These are phyloP conservation scores for Colletotrichum sp. DNA, from an alignment of 2,329 filamentous ascomycete species.

Conservation along the genomic window DNA sequence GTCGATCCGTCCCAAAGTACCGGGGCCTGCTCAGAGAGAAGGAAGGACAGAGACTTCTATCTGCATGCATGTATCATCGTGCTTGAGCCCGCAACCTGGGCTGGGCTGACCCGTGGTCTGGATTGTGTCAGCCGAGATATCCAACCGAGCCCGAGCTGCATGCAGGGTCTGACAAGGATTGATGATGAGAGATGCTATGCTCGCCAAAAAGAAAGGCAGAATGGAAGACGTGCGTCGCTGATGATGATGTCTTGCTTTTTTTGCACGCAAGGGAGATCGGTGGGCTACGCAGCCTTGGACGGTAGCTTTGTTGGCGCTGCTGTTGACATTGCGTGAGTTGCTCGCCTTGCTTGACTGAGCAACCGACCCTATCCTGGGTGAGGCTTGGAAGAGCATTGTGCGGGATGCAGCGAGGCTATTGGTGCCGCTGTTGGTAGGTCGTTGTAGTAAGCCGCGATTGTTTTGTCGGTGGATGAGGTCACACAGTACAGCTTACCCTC, in stretches of 20 bases:
- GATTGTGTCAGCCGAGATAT: not conserved
- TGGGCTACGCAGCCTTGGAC: not conserved
- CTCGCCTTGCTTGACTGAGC: not conserved
- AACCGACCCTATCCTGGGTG: too few species aligned
- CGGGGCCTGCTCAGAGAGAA: not conserved
- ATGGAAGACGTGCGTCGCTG: not conserved
- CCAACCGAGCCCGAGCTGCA: constrained; percentile 2
- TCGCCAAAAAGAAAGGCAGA: not conserved
- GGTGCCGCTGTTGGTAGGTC: not conserved
- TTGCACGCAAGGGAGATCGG: not conserved
- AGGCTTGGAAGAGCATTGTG: fast-evolving
- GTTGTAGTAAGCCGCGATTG: not conserved
- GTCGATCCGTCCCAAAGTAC: not conserved
- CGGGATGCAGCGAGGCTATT: not conserved
- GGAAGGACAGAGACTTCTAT: not conserved
- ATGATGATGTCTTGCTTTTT: not conserved
- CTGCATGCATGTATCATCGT: not conserved
- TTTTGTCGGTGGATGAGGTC: constrained; percentile 2
- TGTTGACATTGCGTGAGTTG: not conserved
- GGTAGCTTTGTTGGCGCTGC: not conserved
- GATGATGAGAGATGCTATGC: not conserved
- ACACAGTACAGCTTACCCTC: constrained; percentile 9
- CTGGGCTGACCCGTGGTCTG: not conserved
- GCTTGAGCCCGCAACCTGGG: not conserved
- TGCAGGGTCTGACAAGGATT: constrained; percentile 16